A percentile compares a stretch with the other conserved stretches of the same genome.
These are phyloP conservation scores for Rosa rugosa DNA, from an alignment of 306 rosid species.

Conservation along the genomic window DNA sequence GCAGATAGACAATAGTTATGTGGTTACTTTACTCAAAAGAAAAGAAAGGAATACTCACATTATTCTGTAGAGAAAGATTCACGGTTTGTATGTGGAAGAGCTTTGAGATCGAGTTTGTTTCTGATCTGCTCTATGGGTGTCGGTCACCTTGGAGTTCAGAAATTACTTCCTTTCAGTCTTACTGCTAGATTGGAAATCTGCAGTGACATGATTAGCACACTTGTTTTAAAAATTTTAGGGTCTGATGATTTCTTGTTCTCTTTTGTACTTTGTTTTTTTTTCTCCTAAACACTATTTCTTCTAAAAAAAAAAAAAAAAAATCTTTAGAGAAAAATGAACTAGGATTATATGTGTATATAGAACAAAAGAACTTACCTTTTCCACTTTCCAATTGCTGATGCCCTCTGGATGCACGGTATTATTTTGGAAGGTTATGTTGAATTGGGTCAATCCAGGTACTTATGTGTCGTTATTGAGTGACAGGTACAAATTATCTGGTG, in stretches of 20 bases:
- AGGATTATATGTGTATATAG: not conserved
- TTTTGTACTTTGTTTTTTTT: not conserved
- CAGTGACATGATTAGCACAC: not conserved
- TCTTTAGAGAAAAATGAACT: not conserved
- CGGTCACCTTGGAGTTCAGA: not conserved
- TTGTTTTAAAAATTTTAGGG: not conserved
- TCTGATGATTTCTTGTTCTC: not conserved
- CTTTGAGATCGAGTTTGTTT: not conserved
- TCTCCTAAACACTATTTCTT: not conserved
- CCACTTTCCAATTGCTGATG: not conserved
- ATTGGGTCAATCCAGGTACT: not conserved
- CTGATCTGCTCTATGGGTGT: not conserved
- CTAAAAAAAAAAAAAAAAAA: too few relatives aligned
- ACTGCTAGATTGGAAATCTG: not conserved
- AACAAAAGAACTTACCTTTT: not conserved
- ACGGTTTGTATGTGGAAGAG: not conserved
- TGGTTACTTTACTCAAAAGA: not conserved
- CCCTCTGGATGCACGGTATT: not conserved
- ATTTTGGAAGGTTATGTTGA: not conserved
- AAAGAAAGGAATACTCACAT: not conserved
- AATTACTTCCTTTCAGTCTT: not conserved
- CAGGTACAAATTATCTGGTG: too few relatives aligned
- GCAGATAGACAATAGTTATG: not conserved
- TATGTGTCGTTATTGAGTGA: not conserved
- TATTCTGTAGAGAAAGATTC: not conserved